A percentile compares a stretch with the other conserved stretches of the same genome.
phyloP scores from a whole-genome alignment of 371 early-diverging fungal genomes.

The Capillidium heterosporum region DNA sequence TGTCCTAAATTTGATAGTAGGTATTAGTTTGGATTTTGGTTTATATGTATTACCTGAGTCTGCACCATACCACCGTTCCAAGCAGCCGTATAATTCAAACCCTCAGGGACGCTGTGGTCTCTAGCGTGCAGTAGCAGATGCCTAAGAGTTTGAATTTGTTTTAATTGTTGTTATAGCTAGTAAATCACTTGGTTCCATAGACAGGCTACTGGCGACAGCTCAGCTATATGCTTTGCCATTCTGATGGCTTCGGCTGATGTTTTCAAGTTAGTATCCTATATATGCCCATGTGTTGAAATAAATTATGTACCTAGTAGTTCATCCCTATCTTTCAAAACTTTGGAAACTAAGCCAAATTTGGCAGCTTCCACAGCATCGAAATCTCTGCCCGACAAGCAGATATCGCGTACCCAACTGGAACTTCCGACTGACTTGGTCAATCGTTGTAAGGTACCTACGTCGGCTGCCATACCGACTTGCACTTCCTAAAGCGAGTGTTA shows the following conservation, averaged over 20 bases:
- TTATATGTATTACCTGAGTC: slow-evolving; percentile 27
- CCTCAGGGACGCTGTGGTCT: slow-evolving; percentile 77
- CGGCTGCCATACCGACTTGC: slow-evolving; percentile 79
- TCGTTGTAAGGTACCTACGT: slow-evolving; percentile 76
- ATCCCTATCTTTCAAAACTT: slow-evolving; percentile 33
- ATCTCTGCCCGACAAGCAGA: slow-evolving; percentile 67
- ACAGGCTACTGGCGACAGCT: slow-evolving; percentile 83
- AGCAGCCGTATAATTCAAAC: slow-evolving; percentile 65
- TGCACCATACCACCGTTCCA: slow-evolving; percentile 77
- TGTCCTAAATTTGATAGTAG: too few relatives aligned
- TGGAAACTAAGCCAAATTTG: slow-evolving; percentile 59
- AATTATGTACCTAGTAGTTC: slow-evolving; percentile 20
- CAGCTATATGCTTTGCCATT: slow-evolving; percentile 55
- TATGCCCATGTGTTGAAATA: neutral
- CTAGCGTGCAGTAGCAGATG: slow-evolving; percentile 72
- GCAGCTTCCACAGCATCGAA: slow-evolving; percentile 61
- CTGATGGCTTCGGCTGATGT: slow-evolving; percentile 41
- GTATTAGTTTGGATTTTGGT: too few relatives aligned
- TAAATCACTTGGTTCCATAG: slow-evolving; percentile 62
- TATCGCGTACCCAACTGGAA: slow-evolving; percentile 73
- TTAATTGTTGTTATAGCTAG: neutral
- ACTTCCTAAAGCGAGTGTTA: slow-evolving; percentile 34
- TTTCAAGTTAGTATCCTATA: neutral
- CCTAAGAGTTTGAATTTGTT: slow-evolving; percentile 13
- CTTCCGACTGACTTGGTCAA: slow-evolving; percentile 88